These are phyloP conservation scores for Mayamaea pseudoterrestris DNA, from an alignment of 108 stramenopile species.

Conservation along the genomic window DNA sequence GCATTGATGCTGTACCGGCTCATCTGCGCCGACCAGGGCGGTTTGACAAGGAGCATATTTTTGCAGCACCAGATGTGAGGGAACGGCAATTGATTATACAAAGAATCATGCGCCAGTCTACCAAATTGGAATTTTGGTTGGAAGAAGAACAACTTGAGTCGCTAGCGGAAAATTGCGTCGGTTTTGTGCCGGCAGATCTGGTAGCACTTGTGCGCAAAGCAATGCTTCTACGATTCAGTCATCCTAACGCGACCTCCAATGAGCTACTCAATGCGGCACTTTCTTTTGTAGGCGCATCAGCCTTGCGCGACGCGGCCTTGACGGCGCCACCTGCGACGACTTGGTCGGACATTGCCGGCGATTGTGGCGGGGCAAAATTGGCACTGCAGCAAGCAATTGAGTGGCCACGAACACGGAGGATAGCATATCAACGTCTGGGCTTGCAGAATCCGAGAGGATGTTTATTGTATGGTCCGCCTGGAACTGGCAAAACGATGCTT, in stretches of 20 bases:
- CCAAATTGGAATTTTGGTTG: slow-evolving; percentile 2
- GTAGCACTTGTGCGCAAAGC: slow-evolving; percentile 53
- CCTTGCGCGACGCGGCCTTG: slow-evolving; percentile 59
- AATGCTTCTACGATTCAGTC: slow-evolving; percentile 13
- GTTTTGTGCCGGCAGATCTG: slow-evolving; percentile 75
- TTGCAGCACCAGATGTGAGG: slow-evolving; percentile 43
- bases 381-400: slow-evolving; percentile 73
- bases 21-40: slow-evolving; percentile 62
- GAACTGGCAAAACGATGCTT: slow-evolving; percentile 93
- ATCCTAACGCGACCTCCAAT: background rate
- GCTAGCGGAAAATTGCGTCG: slow-evolving; percentile 65
- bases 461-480: slow-evolving; percentile 95
- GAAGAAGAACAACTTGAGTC: slow-evolving; percentile 15
- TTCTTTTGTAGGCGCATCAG: slow-evolving; percentile 25
- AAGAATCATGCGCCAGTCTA: too few relatives aligned
- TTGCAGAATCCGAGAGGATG: slow-evolving; percentile 64
- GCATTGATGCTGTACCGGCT: slow-evolving; percentile 57
- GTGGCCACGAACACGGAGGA: slow-evolving; percentile 54
- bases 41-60: slow-evolving; percentile 52
- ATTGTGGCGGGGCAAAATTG: slow-evolving; percentile 70
- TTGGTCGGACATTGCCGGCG: slow-evolving; percentile 78
- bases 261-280: slow-evolving; percentile 15
- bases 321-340: slow-evolving; percentile 51
- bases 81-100: slow-evolving; percentile 37
- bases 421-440: slow-evolving; percentile 39